Evolutionary conservation across 2,329 filamentous ascomycete genomes (phyloP), one percentile per base, ranked within the genome.

Genomic region (Colletotrichum lentis): DNA sequence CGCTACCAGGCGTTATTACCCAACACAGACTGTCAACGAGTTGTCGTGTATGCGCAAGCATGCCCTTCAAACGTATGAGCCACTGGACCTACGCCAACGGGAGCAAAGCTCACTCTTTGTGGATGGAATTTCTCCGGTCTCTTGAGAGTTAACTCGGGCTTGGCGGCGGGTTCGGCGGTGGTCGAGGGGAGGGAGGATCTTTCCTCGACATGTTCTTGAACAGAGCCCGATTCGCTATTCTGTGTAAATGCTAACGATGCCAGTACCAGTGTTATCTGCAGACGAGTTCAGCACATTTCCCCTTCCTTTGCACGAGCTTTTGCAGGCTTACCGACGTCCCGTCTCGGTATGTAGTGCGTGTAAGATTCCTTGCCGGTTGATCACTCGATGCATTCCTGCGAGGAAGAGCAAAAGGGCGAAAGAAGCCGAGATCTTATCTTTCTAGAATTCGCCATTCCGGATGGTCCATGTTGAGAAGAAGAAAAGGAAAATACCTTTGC

Each of bases 131-230:
- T 5, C 1, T 6, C 22, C 44, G 47, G 20, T 3, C 10, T 8
- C 12, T 6, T 41, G 16, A n/a, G n/a, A n/a, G 3, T 53, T n/a
- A 69, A 39, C 50, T 70, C 3, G 77, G 78, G 72, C 77, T 80
- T 10, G 78, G 79, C 22, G 79, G 79, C 10, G 79, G 79, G 49
- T 77, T 78, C 18, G 79, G 79, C 20, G 79, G 77, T 12, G 69
- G 69, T 31, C 71, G 73, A 64, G 79, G 79, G 20, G 76, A 78
- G 24, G 79, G 78, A 20, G 80, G 78, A 61, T 79, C 76, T 56
- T 74, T 76, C 72, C 77, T 75, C 22, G 78, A 79, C 71, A 74
- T 77, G 41, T 74, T 58, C 60, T 44, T 64, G 64, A n/a, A 24
- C n/a, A 35, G 16, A n/a, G n/a, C 18, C 20, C 1, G 37, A 3